These are phyloP conservation scores for Aotearoamyces nothofagi DNA, from an alignment of 2,329 filamentous ascomycete species.

Conservation along the genomic window DNA sequence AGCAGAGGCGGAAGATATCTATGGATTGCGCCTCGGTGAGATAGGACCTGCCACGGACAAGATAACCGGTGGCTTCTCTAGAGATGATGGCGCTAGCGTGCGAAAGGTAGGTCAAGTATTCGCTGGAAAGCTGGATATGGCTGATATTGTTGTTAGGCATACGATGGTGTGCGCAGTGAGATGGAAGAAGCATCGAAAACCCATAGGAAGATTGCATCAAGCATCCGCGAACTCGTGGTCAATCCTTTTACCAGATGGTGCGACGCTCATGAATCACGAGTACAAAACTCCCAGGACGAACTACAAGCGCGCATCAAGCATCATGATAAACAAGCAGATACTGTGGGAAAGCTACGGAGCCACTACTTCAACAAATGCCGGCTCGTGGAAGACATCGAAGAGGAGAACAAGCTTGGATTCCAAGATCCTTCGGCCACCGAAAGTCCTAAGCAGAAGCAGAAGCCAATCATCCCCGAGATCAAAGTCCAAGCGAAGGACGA, in stretches of 20 bases:
- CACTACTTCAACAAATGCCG: constrained; percentile 99
- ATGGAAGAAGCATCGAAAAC: constrained; percentile 84
- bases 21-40: constrained; percentile 65
- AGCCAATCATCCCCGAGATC: constrained; percentile 62
- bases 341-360: constrained; percentile 83
- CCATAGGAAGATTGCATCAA: constrained; percentile 91
- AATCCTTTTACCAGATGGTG: constrained; percentile 93
- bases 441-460: constrained; percentile 39
- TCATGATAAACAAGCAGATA: constrained; percentile 81
- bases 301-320: constrained; percentile 81
- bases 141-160: constrained; percentile 45
- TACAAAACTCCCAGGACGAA: constrained; percentile 91
- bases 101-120: constrained; percentile 52
- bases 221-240: constrained; percentile 90
- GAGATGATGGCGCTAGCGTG: constrained; percentile 90
- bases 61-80: constrained; percentile 67
- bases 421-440: constrained; percentile 55
- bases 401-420: constrained; percentile 97
- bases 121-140: constrained; percentile 5
- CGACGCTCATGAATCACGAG: constrained; percentile 79
- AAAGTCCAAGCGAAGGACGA: constrained; percentile 62
- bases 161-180: constrained; percentile 80
- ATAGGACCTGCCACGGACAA: constrained; percentile 75
- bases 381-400: constrained; percentile 87
- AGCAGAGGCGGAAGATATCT: constrained; percentile 86